A percentile compares a stretch with the other conserved stretches of the same genome.
These are phyloP conservation scores for Coniferiporia weirii DNA, from an alignment of 1,284 basidiomycete genomes.

Conservation along the genomic window DNA sequence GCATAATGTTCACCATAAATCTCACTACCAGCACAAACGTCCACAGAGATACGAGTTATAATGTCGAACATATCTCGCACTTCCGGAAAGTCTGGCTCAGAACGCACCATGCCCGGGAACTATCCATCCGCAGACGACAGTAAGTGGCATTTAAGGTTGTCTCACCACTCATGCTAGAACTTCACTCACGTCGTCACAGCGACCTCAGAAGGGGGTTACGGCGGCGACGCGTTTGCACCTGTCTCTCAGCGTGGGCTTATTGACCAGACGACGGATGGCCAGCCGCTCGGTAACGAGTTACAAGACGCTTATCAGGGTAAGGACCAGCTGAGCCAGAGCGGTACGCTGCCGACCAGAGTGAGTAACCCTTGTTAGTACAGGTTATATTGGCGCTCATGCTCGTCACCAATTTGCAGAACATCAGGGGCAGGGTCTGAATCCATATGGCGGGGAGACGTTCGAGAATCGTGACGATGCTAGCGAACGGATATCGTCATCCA, in stretches of 20 bases:
- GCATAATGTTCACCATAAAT: no score
- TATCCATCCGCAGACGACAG: no score
- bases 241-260: constrained; percentile 10
- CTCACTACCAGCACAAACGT: no score
- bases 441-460: constrained; percentile 1
- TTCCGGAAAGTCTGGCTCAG: no score
- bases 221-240: constrained; percentile 4
- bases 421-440: constrained; percentile 1
- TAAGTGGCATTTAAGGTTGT: no score
- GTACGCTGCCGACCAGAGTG: constrained; percentile 6
- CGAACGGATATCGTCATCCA: neutral
- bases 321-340: neutral
- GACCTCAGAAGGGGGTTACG: constrained; percentile 13
- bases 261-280: constrained; percentile 12
- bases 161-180: no score
- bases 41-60: no score
- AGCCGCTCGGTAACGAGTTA: constrained; percentile 12
- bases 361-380: neutral
- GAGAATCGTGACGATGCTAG: constrained; percentile 7
- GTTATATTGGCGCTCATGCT: neutral
- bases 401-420: neutral
- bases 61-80: no score
- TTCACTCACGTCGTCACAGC: constrained; percentile 18
- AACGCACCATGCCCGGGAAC: no score
- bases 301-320: constrained; percentile 12